Base-by-base conservation (phyloP, 2,329 filamentous ascomycete species). In the Huntiella bhutanensis region DNA sequence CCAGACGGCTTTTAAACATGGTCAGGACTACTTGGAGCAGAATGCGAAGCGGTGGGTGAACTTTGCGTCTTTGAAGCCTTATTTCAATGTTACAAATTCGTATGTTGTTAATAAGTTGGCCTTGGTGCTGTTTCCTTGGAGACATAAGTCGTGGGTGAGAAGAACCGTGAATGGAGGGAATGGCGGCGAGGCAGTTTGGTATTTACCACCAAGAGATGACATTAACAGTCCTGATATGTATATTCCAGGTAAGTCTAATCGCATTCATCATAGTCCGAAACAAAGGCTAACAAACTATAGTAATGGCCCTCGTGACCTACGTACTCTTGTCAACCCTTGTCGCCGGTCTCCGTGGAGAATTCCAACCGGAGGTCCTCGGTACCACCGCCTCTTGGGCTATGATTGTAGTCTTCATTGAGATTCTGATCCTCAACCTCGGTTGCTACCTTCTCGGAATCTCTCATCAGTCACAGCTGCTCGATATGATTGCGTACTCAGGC, bases 151-250 rank as follows among this genome's bases (percentile, higher is more conserved):
- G 4, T 98, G 91, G 91, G 92, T 85, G 51, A 81, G 92, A 53
- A 86, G 92, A 61, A 84, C 92, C 60, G 70, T 80, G 48, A n/a
- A 33, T 19, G 41, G 41, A 8, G 77, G 79, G 15, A 75, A 77
- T 48, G 76, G 73, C 58, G 73, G 80, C 43, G 75, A 79, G 55
- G 77, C 81, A 52, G 75, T 75, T 40, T 80, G 78, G 68, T 98
- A 91, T 63, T 72, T 95, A 5, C 85, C 91, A 4, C 91, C 91
- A 2, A 74, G 91, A 53, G 88, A 98, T 61, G 91, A 98, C 59
- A 70, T 96, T 62, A 98, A 98, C 64, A 92, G 85, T 53, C 91
- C 92, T 12, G 91, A 98, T 64, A 96, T 98, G 87, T 98, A 98
- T 66, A 98, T 98, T 56, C 87, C 87, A 49, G 63, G 66, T 70